These are phyloP conservation scores for Penicillium arizonense DNA, from an alignment of 495 filamentous ascomycete species.

Conservation along the genomic window DNA sequence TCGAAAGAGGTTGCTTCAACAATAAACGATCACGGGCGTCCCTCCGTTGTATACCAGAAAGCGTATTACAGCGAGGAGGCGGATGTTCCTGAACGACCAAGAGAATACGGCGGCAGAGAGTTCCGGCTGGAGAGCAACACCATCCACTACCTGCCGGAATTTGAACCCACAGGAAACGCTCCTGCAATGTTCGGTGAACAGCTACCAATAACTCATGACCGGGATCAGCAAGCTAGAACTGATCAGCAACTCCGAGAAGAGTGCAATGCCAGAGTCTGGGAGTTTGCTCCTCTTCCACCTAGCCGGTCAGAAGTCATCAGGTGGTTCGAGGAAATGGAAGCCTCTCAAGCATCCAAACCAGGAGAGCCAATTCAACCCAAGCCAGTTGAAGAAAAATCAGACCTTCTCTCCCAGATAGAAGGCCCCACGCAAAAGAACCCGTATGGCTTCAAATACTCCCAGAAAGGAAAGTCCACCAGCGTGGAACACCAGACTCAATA, in stretches of 20 bases:
- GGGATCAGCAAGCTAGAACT: conserved; percentile 44
- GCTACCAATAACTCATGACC: conserved; percentile 40
- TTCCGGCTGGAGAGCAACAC: conserved; percentile 76
- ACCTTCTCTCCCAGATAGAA: conserved; percentile 78
- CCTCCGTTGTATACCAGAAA: conserved; percentile 74
- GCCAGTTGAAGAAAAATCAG: conserved; percentile 11
- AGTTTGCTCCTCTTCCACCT: conserved; percentile 59
- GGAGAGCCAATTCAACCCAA: conserved; percentile 9
- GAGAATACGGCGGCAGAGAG: conserved; percentile 87
- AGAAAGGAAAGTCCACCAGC: conserved; percentile 69
- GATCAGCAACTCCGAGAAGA: conserved; percentile 48
- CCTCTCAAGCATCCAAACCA: neutral
- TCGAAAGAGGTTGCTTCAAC: conserved; percentile 29
- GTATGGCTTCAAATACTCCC: conserved; percentile 84
- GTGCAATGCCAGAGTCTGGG: conserved; percentile 33
- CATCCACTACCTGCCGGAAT: conserved; percentile 73
- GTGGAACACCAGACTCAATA: conserved; percentile 86
- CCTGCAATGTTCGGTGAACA: conserved; percentile 56
- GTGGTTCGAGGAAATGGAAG: conserved; percentile 58
- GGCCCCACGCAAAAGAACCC: conserved; percentile 84
- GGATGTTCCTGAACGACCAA: conserved; percentile 75
- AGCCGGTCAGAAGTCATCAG: conserved; percentile 64
- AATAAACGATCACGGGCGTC: conserved; percentile 34
- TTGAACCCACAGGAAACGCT: conserved; percentile 64
- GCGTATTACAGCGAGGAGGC: conserved; percentile 83